Evolutionary conservation across 108 stramenopile species (phyloP).

Genomic region (Mediolabrus comicus): DNA sequence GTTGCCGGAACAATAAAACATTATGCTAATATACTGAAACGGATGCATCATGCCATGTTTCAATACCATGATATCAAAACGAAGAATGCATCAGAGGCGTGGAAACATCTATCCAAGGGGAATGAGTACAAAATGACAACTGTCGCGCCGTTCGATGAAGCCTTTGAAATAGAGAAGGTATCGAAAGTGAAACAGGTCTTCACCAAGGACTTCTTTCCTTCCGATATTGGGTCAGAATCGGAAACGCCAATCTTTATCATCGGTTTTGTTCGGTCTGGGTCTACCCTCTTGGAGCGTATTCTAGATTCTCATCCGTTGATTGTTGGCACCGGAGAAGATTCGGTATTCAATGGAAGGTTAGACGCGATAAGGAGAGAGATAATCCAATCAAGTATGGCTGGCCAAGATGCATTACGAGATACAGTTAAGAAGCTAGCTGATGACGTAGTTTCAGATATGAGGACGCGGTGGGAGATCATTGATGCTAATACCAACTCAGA

Average conservation of each 20-base stretch:
- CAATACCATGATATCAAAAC: constrained; percentile 80
- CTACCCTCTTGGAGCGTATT: constrained; percentile 83
- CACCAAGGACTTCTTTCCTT: constrained; percentile 62
- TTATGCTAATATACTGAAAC: constrained; percentile 54
- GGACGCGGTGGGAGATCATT: constrained; percentile 60
- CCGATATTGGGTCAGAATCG: constrained; percentile 58
- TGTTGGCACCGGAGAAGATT: constrained; percentile 88
- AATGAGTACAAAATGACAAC: constrained; percentile 70
- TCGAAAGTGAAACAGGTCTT: constrained; percentile 66
- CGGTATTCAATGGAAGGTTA: constrained; percentile 82
- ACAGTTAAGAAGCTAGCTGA: constrained; percentile 60
- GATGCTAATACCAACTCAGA: constrained; percentile 39
- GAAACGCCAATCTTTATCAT: constrained; percentile 81
- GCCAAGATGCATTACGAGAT: constrained; percentile 29
- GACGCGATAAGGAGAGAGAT: constrained; percentile 72
- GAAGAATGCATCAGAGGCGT: constrained; percentile 61
- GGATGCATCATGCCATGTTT: constrained; percentile 75
- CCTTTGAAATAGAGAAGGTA: constrained; percentile 56
- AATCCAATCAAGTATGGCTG: constrained; percentile 54
- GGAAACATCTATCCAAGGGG: constrained; percentile 57
- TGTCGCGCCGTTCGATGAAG: constrained; percentile 55
- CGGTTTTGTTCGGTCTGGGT: constrained; percentile 86
- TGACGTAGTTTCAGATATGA: constrained; percentile 69
- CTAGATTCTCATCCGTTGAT: constrained; percentile 83
- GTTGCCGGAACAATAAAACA: constrained; percentile 11